phyloP scores from a whole-genome alignment of 768 basidiomycete species.

The Pisolithus albus region DNA sequence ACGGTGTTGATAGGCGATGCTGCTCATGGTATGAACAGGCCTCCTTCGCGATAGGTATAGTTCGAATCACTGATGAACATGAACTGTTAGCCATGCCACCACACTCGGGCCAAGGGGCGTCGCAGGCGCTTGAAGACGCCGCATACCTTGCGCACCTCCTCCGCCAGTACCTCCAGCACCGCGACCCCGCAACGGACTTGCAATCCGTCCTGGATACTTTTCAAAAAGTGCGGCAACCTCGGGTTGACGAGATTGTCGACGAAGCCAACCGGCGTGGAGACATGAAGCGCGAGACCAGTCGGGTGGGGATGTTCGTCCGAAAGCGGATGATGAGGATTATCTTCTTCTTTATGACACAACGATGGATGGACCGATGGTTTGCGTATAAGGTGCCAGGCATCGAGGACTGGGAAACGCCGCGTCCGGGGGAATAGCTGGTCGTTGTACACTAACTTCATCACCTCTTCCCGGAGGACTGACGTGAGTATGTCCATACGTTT shows the following conservation, averaged over 20 bases:
- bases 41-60: not conserved
- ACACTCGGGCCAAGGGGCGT: slow-evolving; percentile 27
- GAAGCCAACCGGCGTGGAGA: slow-evolving; percentile 22
- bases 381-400: slow-evolving; percentile 26
- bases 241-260: slow-evolving; percentile 22
- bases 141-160: slow-evolving; percentile 25
- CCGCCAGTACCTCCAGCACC: slow-evolving; percentile 7
- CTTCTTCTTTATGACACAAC: slow-evolving; percentile 17
- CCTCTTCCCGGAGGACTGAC: not conserved
- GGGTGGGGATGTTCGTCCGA: slow-evolving; percentile 13
- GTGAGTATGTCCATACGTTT: too few species aligned
- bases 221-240: slow-evolving; percentile 17
- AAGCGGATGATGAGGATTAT: slow-evolving; percentile 22
- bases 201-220: slow-evolving; percentile 15
- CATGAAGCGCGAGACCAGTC: slow-evolving; percentile 16
- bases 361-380: slow-evolving; percentile 25
- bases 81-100: slow-evolving; percentile 23
- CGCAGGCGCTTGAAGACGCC: slow-evolving; percentile 26
- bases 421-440: not conserved
- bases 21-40: slow-evolving; percentile 20
- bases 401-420: slow-evolving; percentile 11
- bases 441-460: not conserved
- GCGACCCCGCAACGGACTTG: slow-evolving; percentile 7
- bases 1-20: slow-evolving; percentile 28
- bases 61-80: not conserved